These are phyloP conservation scores for Moniliella sp. DNA, from an alignment of 1,284 basidiomycete species.

Conservation along the genomic window DNA sequence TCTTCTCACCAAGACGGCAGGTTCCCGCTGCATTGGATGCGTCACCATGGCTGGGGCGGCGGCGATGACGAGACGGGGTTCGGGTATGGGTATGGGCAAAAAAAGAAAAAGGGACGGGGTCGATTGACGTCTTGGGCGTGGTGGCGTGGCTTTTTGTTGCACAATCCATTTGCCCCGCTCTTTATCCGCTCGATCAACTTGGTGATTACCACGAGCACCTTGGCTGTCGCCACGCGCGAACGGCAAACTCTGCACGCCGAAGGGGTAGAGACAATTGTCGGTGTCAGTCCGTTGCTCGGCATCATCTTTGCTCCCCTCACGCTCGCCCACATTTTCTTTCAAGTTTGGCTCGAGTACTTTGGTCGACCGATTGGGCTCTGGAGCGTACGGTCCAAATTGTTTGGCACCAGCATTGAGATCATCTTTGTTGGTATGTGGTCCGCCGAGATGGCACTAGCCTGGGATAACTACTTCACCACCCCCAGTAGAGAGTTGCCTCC, in stretches of 20 bases:
- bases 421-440: slow-evolving; percentile 78
- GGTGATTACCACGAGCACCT: slow-evolving; percentile 53
- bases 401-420: slow-evolving; percentile 37
- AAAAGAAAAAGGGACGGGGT: not conserved
- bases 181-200: slow-evolving; percentile 67
- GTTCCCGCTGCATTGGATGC: no score
- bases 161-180: slow-evolving; percentile 38
- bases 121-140: not conserved
- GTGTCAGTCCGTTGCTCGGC: slow-evolving; percentile 57
- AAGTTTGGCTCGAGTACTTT: slow-evolving; percentile 49
- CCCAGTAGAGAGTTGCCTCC: slow-evolving; percentile 45
- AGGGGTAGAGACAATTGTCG: slow-evolving; percentile 48
- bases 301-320: slow-evolving; percentile 68
- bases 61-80: no score
- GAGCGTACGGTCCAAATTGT: slow-evolving; percentile 36
- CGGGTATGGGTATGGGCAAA: no score
- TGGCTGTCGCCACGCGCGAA: slow-evolving; percentile 58
- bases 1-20: no score
- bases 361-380: slow-evolving; percentile 69
- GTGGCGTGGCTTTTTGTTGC: slow-evolving; percentile 22
- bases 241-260: slow-evolving; percentile 42
- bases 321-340: slow-evolving; percentile 53
- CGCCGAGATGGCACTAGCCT: slow-evolving; percentile 60
- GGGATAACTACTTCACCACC: slow-evolving; percentile 78
- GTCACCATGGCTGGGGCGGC: no score